Evolutionary conservation across 345 rosid genomes (phyloP).

Genomic region (Euphorbia peplus): DNA sequence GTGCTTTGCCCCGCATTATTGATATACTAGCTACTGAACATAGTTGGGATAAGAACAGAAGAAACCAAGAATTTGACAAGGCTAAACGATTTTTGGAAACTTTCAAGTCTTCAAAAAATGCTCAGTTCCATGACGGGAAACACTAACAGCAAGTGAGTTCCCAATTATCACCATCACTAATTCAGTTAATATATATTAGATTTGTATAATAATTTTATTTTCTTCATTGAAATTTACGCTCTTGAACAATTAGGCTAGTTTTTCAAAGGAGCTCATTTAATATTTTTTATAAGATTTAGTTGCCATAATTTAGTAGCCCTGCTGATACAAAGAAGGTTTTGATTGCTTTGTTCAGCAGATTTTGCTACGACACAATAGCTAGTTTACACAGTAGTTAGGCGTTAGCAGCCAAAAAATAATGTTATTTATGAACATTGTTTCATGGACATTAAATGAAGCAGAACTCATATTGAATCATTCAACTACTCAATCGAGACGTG

Average conservation of each 20-base stretch:
- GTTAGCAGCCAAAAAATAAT: slow-evolving; percentile 5
- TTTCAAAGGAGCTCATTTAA: slow-evolving; percentile 13
- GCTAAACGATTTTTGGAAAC: slow-evolving; percentile 70
- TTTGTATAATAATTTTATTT: neutral
- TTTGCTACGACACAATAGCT: slow-evolving; percentile 1
- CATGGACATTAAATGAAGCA: neutral
- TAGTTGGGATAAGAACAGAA: slow-evolving; percentile 71
- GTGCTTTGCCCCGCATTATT: slow-evolving; percentile 75
- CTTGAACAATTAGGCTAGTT: slow-evolving; percentile 7
- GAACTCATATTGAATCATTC: too few species aligned
- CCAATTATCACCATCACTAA: neutral
- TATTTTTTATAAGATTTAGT: neutral
- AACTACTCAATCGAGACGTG: too few species aligned
- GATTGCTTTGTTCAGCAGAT: neutral
- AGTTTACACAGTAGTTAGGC: neutral
- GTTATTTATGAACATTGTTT: neutral
- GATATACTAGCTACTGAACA: slow-evolving; percentile 73
- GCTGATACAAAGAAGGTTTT: slow-evolving; percentile 4
- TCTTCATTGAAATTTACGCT: too few species aligned
- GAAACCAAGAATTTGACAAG: slow-evolving; percentile 61
- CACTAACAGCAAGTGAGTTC: slow-evolving; percentile 52
- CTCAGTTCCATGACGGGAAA: slow-evolving; percentile 89
- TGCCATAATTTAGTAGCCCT: neutral
- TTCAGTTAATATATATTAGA: neutral
- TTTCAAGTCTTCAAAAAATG: slow-evolving; percentile 88